These are phyloP conservation scores for Aspergillus mulundensis DNA, from an alignment of 495 filamentous ascomycete species.

Conservation along the genomic window DNA sequence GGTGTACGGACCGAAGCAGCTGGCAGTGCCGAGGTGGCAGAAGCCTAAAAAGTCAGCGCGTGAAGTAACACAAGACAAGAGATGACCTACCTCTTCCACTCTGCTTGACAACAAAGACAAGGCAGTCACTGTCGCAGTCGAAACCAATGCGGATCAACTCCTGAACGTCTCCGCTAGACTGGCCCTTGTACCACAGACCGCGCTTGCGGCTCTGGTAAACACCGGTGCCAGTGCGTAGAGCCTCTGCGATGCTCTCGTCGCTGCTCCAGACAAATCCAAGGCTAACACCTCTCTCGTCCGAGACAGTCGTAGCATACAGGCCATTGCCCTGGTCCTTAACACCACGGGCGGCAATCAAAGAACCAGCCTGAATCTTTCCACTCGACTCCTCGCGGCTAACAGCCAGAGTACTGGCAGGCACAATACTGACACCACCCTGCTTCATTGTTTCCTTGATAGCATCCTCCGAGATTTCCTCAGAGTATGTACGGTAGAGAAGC, in stretches of 20 bases:
- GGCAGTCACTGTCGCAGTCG: conserved; percentile 90
- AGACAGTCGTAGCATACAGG: conserved; percentile 81
- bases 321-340: conserved; percentile 81
- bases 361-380: conserved; percentile 60
- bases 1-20: conserved; percentile 82
- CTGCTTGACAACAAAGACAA: conserved; percentile 85
- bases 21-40: conserved; percentile 87
- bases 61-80: background rate
- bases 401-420: conserved; percentile 68
- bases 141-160: conserved; percentile 77
- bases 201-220: conserved; percentile 95
- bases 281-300: conserved; percentile 79
- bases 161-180: conserved; percentile 88
- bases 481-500: conserved; percentile 33
- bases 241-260: conserved; percentile 81
- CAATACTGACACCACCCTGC: conserved; percentile 67
- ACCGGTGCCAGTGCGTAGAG: conserved; percentile 78
- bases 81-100: conserved; percentile 60
- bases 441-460: conserved; percentile 49
- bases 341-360: conserved; percentile 63
- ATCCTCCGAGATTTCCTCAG: conserved; percentile 38
- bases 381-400: conserved; percentile 52
- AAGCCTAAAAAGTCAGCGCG: conserved; percentile 57
- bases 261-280: conserved; percentile 93
- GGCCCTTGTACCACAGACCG: conserved; percentile 95